phyloP scores from a whole-genome alignment of 75 land plant genomes.

The Larix kaempferi region DNA sequence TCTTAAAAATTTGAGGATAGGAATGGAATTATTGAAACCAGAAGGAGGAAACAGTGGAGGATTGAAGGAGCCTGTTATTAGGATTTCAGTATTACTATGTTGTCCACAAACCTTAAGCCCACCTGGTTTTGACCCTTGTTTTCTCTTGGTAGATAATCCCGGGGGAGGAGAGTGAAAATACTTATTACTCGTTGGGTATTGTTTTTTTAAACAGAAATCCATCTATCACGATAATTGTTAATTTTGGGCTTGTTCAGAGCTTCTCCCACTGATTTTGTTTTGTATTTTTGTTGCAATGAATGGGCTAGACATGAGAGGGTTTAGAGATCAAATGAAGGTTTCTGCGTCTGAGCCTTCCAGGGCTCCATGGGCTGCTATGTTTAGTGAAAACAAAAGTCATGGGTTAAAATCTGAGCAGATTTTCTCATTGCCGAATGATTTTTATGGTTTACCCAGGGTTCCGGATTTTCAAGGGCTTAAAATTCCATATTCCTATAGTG shows the following conservation, averaged over 20 bases:
- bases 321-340: conserved; percentile 6
- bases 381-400: neutral
- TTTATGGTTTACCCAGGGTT: neutral
- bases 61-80: too few relatives aligned
- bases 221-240: neutral
- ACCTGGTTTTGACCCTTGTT: conserved; percentile 2
- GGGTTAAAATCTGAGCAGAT: conserved; percentile 7
- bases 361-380: neutral
- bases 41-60: too few relatives aligned
- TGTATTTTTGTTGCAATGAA: neutral
- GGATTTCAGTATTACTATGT: too few relatives aligned
- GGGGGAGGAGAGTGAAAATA: neutral
- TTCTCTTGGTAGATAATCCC: neutral
- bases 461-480: conserved; percentile 9
- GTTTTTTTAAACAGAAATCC: too few relatives aligned
- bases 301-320: conserved; percentile 7
- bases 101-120: neutral
- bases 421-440: conserved; percentile 6
- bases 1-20: too few relatives aligned
- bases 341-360: neutral
- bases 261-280: neutral
- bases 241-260: conserved; percentile 2
- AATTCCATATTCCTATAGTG: neutral
- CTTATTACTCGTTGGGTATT: too few relatives aligned
- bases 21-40: too few relatives aligned